These are phyloP conservation scores for Geotrichum citri-aurantii DNA, from an alignment of 1,139 yeast species.

Conservation along the genomic window DNA sequence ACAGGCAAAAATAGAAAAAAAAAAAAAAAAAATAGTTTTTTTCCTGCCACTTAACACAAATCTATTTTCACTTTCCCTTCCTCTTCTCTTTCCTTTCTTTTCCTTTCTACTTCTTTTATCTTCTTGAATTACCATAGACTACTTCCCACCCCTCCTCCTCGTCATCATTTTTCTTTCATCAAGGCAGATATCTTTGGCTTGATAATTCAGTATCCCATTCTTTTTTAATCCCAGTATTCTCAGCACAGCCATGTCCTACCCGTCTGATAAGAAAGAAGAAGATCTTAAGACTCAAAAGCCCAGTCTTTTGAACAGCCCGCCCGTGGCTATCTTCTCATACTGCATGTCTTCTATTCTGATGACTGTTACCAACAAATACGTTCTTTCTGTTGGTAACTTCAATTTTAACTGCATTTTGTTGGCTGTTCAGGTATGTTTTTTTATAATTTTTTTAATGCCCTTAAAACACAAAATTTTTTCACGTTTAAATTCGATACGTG, in stretches of 20 bases:
- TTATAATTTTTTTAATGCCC: neutral
- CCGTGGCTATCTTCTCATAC: slow-evolving; percentile 78
- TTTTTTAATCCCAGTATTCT: neutral
- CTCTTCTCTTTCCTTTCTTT: neutral
- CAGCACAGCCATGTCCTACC: slow-evolving; percentile 9
- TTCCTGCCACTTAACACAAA: neutral
- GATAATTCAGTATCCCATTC: neutral
- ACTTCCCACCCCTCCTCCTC: slow-evolving; percentile 1
- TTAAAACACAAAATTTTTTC: neutral
- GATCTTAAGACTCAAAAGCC: slow-evolving; percentile 12
- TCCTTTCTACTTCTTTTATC: neutral
- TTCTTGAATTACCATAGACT: neutral
- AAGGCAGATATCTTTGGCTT: neutral
- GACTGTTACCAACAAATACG: slow-evolving; percentile 98
- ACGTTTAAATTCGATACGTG: neutral
- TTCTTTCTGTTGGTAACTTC: slow-evolving; percentile 73
- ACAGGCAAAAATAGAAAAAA: neutral
- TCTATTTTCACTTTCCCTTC: slow-evolving; percentile 3
- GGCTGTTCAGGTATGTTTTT: slow-evolving; percentile 35
- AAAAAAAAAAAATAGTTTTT: neutral
- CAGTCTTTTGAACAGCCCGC: slow-evolving; percentile 59
- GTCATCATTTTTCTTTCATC: neutral
- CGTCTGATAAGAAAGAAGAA: slow-evolving; percentile 19
- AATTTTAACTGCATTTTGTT: slow-evolving; percentile 87
- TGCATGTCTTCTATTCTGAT: slow-evolving; percentile 89